Base-by-base conservation (phyloP, 1,139 yeast genomes). In the Kodamaea ohmeri region DNA sequence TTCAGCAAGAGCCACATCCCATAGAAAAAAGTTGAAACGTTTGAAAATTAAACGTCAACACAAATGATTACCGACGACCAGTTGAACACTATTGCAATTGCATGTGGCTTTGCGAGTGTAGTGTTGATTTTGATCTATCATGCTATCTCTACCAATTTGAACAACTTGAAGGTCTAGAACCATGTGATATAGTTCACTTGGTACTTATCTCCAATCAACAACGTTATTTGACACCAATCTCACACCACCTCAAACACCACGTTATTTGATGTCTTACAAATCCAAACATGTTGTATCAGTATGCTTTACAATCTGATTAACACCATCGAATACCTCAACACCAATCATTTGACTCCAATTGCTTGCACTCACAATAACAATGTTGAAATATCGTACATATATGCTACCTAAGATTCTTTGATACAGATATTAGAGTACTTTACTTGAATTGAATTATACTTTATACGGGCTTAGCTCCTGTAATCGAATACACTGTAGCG, bases 51-150 rank as follows among this genome's bases (percentile, higher is more conserved):
- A 29, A 18, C 15, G 6, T 31, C 25, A 19, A 27, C 17, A 12
- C 54, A 36, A 32, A 89, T 88, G 96, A 89, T 89, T 53, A 71
- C 85, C 16, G 96, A 88, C 69, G 68, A 70, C 42, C 92, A 88
- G 61, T 75, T 89, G 58, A 80, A 88, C 58, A 67, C 77, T 35
- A 68, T 87, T 38, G 94, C 88, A 38, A 72, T 86, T 38, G 63
- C 79, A n/a, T 82, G 85, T 52, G 97, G 96, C 5, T 60, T 87
- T 42, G 63, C 78, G 9, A 80, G 95, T 40, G 75, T 88, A 58
- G 71, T 79, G 3, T 71, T 89, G 49, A 84, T 89, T 36, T 64
- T 86, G 36, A 67, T 83, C 4, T 89, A 83, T 61, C 94, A 87
- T 51, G 65, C 76, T 18, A 62, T 76, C 32, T 67, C 75, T 25